Base-by-base conservation (phyloP, 495 filamentous ascomycete species). In the Pyrenula massariospora region DNA sequence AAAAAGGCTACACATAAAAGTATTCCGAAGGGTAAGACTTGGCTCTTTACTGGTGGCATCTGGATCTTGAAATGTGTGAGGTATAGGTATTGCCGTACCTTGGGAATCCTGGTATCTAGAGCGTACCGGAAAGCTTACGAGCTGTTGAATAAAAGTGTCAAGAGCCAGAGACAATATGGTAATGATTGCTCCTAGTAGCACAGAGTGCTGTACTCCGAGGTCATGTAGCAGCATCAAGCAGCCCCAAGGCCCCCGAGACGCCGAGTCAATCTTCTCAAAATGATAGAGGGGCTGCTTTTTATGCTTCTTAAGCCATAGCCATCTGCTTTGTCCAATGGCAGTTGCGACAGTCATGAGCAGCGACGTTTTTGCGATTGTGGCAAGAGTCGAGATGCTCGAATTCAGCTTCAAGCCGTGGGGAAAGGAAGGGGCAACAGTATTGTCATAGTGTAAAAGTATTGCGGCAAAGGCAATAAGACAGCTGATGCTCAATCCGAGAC, bases 201-300 rank as follows among this genome's bases (percentile, higher is more conserved):
- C 56, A 2, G 63, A 22, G 20, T 52, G 50, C 19, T 10, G 31
- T 10, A 54, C 54, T 48, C 36, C 53, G 23, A 64, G 15, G 31
- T 42, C 31, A 42, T 8, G 31, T 42, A 42, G 31, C 31, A 42
- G 15, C 31, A 42, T 62, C 0, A 74, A 51, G 15, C 65, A 65
- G 0, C 73, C 72, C 59, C 63, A 67, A 0, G 69, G 69, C 1
- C 73, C 73, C 1, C 72, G 63, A 52, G 66, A 71, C 0, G 73
- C 71, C n/a, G 62, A 58, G 50, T 74, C 71, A 51, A 70, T 68
- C 2, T 59, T 48, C 53, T 70, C 60, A 48, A 72, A 60, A 3
- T 62, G 58, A 3, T 58, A n/a, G 1, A 76, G 54, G 31, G 8
- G 31, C 10, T 25, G 63, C n/a, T 63, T 61, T 12, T 57, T 54